Percentiles rank a stretch among this genome's conserved stretches.
Evolutionary conservation across 2,329 filamentous ascomycete species (phyloP).

Genomic region (Myriosclerotinia duriaeana): DNA sequence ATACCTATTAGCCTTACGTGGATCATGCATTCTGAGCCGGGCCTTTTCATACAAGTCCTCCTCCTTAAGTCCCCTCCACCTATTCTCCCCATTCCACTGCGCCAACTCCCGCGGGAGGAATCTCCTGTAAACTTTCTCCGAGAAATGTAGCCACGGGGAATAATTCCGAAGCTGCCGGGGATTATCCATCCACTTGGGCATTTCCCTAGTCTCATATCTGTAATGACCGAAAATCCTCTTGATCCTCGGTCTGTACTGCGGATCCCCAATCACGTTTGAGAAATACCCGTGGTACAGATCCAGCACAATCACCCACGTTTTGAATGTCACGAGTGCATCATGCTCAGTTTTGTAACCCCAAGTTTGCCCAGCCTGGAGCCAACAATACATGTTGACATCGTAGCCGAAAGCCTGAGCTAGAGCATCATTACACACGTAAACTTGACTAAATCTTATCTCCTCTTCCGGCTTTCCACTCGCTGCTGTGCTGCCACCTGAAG

Average conservation of each 20-base stretch:
- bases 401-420: slow-evolving; percentile 3
- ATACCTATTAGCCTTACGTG: neutral
- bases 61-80: slow-evolving; percentile 4
- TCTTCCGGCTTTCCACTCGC: too few species aligned
- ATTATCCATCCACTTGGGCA: neutral
- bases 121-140: neutral
- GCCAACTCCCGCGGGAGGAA: slow-evolving; percentile 1
- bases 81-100: slow-evolving; percentile 12
- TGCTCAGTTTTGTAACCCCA: neutral
- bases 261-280: neutral
- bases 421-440: slow-evolving; percentile 3
- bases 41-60: neutral
- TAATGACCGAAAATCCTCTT: slow-evolving; percentile 6
- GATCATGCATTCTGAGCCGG: neutral
- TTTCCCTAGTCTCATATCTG: neutral
- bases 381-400: neutral
- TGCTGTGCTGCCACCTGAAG: neutral
- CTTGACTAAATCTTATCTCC: neutral
- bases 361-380: neutral
- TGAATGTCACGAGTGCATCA: neutral
- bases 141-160: slow-evolving; percentile 1
- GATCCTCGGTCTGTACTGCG: neutral
- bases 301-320: neutral
- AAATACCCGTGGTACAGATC: slow-evolving; percentile 12
- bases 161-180: neutral